A percentile compares a stretch with the other conserved stretches of the same genome.
phyloP scores from a whole-genome alignment of 768 basidiomycete species.

The Paxillus rubicundulus region DNA sequence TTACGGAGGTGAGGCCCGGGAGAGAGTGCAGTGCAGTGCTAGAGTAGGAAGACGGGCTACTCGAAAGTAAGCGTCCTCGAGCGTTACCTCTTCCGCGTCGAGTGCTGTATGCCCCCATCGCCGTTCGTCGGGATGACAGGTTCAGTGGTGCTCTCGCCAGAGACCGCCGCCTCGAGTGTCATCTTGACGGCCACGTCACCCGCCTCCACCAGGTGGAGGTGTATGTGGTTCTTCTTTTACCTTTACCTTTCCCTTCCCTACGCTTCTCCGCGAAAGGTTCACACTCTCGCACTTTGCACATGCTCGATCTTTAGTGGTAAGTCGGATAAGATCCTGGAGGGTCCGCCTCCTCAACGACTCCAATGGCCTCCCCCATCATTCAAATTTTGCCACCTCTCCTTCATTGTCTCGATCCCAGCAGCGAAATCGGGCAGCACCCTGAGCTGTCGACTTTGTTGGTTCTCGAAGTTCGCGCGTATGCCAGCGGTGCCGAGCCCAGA shows the following conservation, averaged over 20 bases:
- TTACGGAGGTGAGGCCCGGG: no score
- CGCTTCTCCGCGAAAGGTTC: no score
- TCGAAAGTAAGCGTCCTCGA: background rate
- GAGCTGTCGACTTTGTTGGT: constrained; percentile 42
- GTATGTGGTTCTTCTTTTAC: background rate
- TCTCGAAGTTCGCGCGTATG: constrained; percentile 37
- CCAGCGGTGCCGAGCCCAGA: constrained; percentile 31
- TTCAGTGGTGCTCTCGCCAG: background rate
- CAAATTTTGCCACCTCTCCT: constrained; percentile 29
- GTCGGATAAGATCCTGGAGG: no score
- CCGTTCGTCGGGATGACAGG: background rate
- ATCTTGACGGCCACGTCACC: background rate
- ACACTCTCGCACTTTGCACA: constrained; percentile 1
- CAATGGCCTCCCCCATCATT: constrained; percentile 29
- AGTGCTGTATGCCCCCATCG: background rate
- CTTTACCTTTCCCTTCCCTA: background rate
- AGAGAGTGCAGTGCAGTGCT: no score
- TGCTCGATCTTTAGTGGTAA: no score
- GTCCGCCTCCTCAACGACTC: constrained; percentile 7
- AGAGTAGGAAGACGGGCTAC: no score
- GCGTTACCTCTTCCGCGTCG: background rate
- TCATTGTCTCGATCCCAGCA: constrained; percentile 36
- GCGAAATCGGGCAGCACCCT: constrained; percentile 50
- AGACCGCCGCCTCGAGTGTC: background rate
- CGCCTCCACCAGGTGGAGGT: background rate